Base-by-base conservation (phyloP, 2,329 filamentous ascomycete genomes). In the Nigrospora osmanthi region DNA sequence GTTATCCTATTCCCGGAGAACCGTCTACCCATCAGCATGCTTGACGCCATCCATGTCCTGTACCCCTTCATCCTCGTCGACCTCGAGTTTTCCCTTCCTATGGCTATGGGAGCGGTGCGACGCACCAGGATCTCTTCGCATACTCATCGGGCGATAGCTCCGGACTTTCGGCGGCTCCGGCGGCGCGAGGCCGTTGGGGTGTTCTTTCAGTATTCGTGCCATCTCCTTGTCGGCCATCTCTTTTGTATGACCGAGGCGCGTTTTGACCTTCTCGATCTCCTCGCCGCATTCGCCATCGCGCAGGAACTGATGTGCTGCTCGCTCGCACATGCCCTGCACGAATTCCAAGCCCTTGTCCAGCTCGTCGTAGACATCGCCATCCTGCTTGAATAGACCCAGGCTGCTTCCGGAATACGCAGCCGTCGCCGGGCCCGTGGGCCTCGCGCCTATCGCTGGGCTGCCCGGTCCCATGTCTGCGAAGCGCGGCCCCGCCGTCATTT, bases 221-320 rank as follows among this genome's bases (percentile, higher is more conserved):
- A 80, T 72, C 61, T 87, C 81, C 42, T 72, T 72, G 36, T 70
- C 70, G 14, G 83, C 80, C 43, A 79, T 67, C 31, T 77, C 75
- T 42, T 81, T 70, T 1, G 89, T 80, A 45, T 83, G 75, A 10
- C 67, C 66, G 37, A 94, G 76, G 14, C 80, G 78, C 46, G 73
- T 70, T 57, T 81, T 78, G 43, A 90, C 84, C 39, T 80, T 83
- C 23, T 73, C 71, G 35, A 95, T 75, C 62, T 95, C 88, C 15
- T 80, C 76, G n/a, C 72, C 76, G 64, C 90, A 95, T 57, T 93
- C 85, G 11, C 89, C 90, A 43, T 89, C 85, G 19, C 90, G 81
- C n/a, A 96, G 72, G 49, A 93, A 89, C 57, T 94, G 87, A 58
- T 95, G 89, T 0, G 90, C 90, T 3, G 86, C 90, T 44, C 83